Conservation (phyloP, 352 stramenopile species). For the Phytophthora pinifolia region DNA sequence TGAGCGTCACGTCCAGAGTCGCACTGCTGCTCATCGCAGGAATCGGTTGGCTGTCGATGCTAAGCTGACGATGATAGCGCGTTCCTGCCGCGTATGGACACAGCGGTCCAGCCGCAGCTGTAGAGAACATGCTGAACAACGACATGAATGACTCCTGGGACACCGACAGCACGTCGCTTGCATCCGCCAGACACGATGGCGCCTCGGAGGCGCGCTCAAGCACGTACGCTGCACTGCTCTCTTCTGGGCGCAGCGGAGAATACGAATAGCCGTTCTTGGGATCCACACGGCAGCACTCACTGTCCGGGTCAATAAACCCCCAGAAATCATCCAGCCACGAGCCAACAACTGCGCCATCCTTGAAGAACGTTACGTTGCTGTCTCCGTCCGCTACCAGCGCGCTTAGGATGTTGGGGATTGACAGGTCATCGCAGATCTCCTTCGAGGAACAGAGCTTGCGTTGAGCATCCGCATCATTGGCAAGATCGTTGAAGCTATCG, state of each 20-base stretch:
- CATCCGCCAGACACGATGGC: slow-evolving; percentile 43
- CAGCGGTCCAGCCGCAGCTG: slow-evolving; percentile 37
- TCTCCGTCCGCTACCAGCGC: slow-evolving; percentile 36
- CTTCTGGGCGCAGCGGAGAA: slow-evolving; percentile 37
- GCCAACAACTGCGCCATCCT: slow-evolving; percentile 37
- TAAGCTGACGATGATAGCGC: slow-evolving; percentile 70
- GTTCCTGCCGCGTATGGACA: slow-evolving; percentile 64
- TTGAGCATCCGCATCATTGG: slow-evolving; percentile 31
- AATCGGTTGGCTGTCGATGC: slow-evolving; percentile 56
- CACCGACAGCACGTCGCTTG: slow-evolving; percentile 37
- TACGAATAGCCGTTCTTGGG: slow-evolving; percentile 37
- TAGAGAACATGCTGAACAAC: slow-evolving; percentile 71
- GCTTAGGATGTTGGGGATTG: slow-evolving; percentile 62
- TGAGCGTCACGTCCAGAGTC: slow-evolving; percentile 41
- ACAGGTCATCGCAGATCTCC: slow-evolving; percentile 51
- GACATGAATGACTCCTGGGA: slow-evolving; percentile 62
- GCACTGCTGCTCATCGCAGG: slow-evolving; percentile 29
- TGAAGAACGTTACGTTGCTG: slow-evolving; percentile 49
- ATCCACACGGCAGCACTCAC: slow-evolving; percentile 68
- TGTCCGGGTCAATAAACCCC: slow-evolving; percentile 58
- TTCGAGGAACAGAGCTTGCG: slow-evolving; percentile 66
- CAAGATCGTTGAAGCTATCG: slow-evolving; percentile 26
- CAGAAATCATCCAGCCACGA: slow-evolving; percentile 85
- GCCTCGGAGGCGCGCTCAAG: slow-evolving; percentile 20
- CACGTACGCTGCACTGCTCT: slow-evolving; percentile 25